Base-by-base conservation (phyloP, 2,329 filamentous ascomycete genomes). In the Xylaria digitata region DNA sequence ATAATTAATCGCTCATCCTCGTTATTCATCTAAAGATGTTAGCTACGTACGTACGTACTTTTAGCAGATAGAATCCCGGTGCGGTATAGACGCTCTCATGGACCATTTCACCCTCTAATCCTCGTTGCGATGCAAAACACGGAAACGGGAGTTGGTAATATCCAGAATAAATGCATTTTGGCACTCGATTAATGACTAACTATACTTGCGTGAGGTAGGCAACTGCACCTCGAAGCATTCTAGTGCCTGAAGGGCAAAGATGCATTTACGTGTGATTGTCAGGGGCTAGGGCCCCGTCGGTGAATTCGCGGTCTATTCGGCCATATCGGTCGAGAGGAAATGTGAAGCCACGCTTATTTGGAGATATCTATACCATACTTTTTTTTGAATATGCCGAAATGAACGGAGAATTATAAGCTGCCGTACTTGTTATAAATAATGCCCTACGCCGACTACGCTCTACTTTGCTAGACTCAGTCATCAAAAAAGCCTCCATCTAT, bases 291-390 rank as follows among this genome's bases (percentile, higher is more conserved):
- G 11, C 0, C 5, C 21, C 50, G n/a, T 67, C 65, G 65, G 65
- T 53, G 46, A 67, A 65, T 67, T 67, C 37, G 17, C 61, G 61
- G 65, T 48, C 30, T 57, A 53, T 67, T 61, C 61, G 56, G 65
- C 6, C 53, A 61, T 65, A 57, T 58, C 65, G 65, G 61, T 32
- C 42, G 52, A 46, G n/a, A 42, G 8, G 6, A 52, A 49, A 40
- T 26, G 15, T 46, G 32, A 43, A 21, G 26, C 17, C 34, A 15
- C 21, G 5, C 7, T 9, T 2, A 34, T 9, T 11, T 17, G 23
- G 34, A 37, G 9, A 45, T 23, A 59, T n/a, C n/a, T 55, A 54
- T 42, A 37, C 13, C 26, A 5, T 13, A 6, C 8, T 9, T 9
- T 17, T 2, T 23, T 48, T 54, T 46, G 13, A 45, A 61, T 65